Base-by-base conservation (phyloP, 2,329 filamentous ascomycete species). In the Microthyrium microscopicum region DNA sequence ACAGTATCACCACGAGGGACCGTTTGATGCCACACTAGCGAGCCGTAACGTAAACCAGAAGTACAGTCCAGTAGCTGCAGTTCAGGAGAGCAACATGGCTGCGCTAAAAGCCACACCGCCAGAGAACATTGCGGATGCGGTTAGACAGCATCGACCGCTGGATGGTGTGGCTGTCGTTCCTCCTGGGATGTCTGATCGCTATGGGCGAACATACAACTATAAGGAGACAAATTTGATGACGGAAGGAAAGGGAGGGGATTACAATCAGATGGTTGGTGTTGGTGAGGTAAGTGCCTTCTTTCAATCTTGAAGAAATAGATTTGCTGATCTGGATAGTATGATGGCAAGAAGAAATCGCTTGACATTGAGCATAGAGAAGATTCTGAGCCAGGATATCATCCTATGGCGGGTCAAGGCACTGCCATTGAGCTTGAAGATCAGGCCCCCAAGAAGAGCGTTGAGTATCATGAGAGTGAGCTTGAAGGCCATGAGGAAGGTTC, bases 181-280 rank as follows among this genome's bases (percentile, higher is more conserved):
- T 2, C 73, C 78, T 0, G 84, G 85, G 16, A 56, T 66, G 44
- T 55, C 56, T 1, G 84, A 91, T 49, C 56, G 67, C 13, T 64
- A 70, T 35, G 85, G 85, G 3, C 66, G 72, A 34, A 58, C 67
- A 8, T 81, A 91, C 62, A 43, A 74, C 19, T 94, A 94, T 46
- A 63, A 82, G 46, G 84, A 94, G 47, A 84, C 84, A n/a, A 67
- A 76, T 2, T 83, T 93, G 47, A 62, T 93, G 50, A 84, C 85
- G 77, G 66, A 76, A 31, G 55, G 58, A 1, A 70, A 77, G 39
- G 80, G 79, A 12, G 79, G 76, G n/a, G 65, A 78, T 11, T 93
- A 89, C 49, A 78, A 73, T 57, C 69, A 81, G 29, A 87, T 73
- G 61, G 69, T 75, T 4, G 73, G 72, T 31, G 51, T 80, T 43